Conservation (phyloP, 805 yeast genomes). For the Hanseniaspora lachancei region DNA sequence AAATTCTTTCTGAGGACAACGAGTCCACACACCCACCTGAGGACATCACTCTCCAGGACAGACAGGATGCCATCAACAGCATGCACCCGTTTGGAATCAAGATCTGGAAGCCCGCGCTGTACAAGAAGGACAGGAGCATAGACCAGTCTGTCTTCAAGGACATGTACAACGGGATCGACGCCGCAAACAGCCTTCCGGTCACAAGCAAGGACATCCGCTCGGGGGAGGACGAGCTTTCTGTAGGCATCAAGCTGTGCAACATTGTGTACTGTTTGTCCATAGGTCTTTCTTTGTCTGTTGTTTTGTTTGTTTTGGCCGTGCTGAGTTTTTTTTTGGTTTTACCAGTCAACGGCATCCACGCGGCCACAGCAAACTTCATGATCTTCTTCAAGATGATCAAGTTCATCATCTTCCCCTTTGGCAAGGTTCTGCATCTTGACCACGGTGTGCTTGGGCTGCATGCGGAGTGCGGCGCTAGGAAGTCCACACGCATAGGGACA, state of each 20-base stretch:
- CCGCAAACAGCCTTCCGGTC: constrained; percentile 16
- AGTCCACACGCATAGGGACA: not conserved
- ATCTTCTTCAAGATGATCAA: constrained; percentile 48
- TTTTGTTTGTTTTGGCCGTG: constrained; percentile 40
- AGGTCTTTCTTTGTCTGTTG: constrained; percentile 47
- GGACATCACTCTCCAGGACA: constrained; percentile 74
- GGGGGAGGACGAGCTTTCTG: not conserved
- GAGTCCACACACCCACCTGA: constrained; percentile 29
- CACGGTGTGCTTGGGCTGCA: not conserved
- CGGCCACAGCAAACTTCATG: constrained; percentile 50
- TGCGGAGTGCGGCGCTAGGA: constrained; percentile 6
- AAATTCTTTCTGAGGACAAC: constrained; percentile 22
- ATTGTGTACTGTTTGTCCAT: constrained; percentile 58
- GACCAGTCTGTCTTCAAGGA: constrained; percentile 85
- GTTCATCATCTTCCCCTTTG: constrained; percentile 79
- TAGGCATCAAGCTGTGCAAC: constrained; percentile 48
- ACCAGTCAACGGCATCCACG: constrained; percentile 34
- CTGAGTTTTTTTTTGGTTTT: constrained; percentile 23
- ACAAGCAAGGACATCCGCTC: constrained; percentile 16
- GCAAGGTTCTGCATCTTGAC: constrained; percentile 56
- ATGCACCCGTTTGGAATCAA: constrained; percentile 98
- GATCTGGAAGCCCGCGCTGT: constrained; percentile 96
- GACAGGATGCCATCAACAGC: constrained; percentile 90
- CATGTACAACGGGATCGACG: constrained; percentile 57
- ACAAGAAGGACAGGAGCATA: constrained; percentile 84